phyloP scores from a whole-genome alignment of 2,329 filamentous ascomycete species.

The Chaetothyriales sp. region DNA sequence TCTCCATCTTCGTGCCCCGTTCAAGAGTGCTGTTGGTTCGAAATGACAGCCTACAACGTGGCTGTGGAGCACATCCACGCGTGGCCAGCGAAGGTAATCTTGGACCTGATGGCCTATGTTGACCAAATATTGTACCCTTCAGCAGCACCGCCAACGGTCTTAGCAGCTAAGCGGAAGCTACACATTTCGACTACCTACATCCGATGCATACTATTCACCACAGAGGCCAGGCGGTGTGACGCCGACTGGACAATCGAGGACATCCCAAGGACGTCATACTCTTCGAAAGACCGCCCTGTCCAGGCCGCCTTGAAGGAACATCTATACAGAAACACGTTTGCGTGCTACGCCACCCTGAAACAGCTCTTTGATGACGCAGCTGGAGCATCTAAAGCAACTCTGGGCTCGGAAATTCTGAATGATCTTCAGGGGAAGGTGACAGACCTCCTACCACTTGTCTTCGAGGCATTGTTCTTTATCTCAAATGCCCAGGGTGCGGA shows the following conservation, averaged over 20 bases:
- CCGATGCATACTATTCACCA: constrained; percentile 11
- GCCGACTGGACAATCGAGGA: constrained; percentile 8
- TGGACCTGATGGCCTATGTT: constrained; percentile 14
- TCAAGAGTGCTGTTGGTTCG: constrained; percentile 13
- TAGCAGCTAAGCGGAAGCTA: constrained; percentile 2
- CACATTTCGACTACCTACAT: constrained; percentile 5
- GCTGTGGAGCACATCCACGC: constrained; percentile 7
- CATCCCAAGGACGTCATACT: constrained; percentile 11
- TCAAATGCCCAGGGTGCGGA: neutral
- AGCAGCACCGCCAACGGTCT: neutral
- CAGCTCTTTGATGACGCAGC: constrained; percentile 1
- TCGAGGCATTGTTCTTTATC: constrained; percentile 15
- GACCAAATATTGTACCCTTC: constrained; percentile 3
- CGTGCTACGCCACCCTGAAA: constrained; percentile 5
- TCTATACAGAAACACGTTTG: constrained; percentile 10
- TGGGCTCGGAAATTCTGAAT: neutral
- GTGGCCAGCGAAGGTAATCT: constrained; percentile 10
- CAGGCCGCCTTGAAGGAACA: neutral
- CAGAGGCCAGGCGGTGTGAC: constrained; percentile 6
- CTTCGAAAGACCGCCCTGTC: neutral
- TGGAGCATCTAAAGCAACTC: neutral
- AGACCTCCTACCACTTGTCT: constrained; percentile 10
- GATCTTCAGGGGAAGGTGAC: constrained; percentile 5
- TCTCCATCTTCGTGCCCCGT: neutral
- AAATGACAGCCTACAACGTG: constrained; percentile 7